Base-by-base conservation (phyloP, 495 filamentous ascomycete genomes). In the Penicillium canescens region DNA sequence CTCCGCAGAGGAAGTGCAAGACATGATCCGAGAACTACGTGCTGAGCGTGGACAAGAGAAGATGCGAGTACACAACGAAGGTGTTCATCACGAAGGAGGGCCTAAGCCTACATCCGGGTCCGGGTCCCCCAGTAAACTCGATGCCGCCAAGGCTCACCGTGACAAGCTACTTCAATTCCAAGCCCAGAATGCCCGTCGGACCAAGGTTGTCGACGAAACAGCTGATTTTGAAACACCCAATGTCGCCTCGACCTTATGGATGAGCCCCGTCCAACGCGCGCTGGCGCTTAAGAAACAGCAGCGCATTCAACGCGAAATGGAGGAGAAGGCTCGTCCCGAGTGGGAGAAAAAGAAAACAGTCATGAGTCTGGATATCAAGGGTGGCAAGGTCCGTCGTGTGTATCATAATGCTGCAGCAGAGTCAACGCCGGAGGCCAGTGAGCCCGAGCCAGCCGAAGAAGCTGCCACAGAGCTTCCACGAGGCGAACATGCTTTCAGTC, bases 261-360 rank as follows among this genome's bases (percentile, higher is more conserved):
- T 90, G 43, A 91, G 79, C 12, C 91, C 94, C 0, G 84, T 87
- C 50, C 91, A 98, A 68, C 79, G 95, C 35, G 94, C 95, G 0
- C 73, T 86, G 36, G 90, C 95, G 60, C 69, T 98, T 52, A 96
- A 96, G 70, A 82, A 82, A 55, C 94, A 98, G 76, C 94, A 98
- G 70, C 91, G 89, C 61, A 77, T 92, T 5, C 65, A 96, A 60
- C 70, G 90, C 6, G 90, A 96, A 76, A 86, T 94, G 77, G 92
- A 97, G 52, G 96, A 92, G 83, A 89, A 88, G 56, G 88, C 89
- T 3, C 80, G 86, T 51, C 93, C 94, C 1, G 94, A 96, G 55
- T 98, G 90, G 70, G 94, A 98, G 72, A 98, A 94, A 79, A 82
- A 92, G 56, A 84, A 81, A 62, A 85, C 92, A 54, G 88, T 98